Conservation (phyloP, 208 protist genomes). For the Acanthamoeba healyi region DNA sequence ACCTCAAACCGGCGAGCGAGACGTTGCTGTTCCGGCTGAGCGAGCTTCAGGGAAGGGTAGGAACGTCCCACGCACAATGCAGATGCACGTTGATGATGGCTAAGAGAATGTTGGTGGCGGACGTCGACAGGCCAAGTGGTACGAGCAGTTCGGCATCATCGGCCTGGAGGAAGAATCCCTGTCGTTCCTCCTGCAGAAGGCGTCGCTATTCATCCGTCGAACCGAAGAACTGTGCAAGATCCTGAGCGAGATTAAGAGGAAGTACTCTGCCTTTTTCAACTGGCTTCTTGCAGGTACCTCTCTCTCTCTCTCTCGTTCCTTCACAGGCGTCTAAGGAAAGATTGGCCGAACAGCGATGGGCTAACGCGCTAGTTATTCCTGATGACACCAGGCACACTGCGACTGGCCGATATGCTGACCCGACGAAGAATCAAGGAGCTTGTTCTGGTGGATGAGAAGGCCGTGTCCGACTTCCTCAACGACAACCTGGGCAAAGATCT, state of each 20-base stretch:
- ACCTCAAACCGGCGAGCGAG: constrained; percentile 38
- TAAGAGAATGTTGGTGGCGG: neutral
- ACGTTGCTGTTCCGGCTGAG: constrained; percentile 53
- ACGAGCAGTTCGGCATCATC: constrained; percentile 51
- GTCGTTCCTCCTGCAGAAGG: constrained; percentile 40
- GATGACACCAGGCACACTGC: neutral
- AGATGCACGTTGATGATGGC: neutral
- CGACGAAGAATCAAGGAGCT: constrained; percentile 41
- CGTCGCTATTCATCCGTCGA: constrained; percentile 9
- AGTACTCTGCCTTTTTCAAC: constrained; percentile 53
- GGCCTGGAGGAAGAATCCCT: constrained; percentile 52
- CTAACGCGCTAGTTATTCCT: neutral
- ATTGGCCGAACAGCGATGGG: too few relatives aligned
- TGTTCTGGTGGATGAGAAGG: constrained; percentile 29
- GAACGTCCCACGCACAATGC: too few relatives aligned
- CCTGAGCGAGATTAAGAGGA: neutral
- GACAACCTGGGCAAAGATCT: constrained; percentile 17
- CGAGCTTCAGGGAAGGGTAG: constrained; percentile 39
- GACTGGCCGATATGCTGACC: constrained; percentile 42
- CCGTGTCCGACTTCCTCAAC: constrained; percentile 42
- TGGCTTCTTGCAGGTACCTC: constrained; percentile 58
- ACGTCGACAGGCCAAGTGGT: constrained; percentile 29
- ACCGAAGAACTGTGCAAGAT: constrained; percentile 41
- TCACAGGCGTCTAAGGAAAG: neutral
- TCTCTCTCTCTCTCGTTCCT: too few relatives aligned